Percentiles rank a stretch among this genome's conserved stretches.
phyloP scores from a whole-genome alignment of 768 basidiomycete genomes.

The Tulasnella sp. region DNA sequence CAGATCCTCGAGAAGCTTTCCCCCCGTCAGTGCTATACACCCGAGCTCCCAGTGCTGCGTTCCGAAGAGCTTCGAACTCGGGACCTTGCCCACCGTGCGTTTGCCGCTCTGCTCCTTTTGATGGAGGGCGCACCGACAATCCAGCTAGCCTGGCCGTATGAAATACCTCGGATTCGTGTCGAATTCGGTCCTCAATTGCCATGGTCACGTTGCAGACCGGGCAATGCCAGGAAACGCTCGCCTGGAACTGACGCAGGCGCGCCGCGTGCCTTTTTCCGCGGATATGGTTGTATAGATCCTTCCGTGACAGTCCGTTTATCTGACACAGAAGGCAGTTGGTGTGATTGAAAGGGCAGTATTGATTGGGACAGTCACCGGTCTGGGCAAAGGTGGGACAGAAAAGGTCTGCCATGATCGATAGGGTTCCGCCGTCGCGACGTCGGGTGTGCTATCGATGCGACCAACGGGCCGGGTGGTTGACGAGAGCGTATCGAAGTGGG shows the following conservation, averaged over 20 bases:
- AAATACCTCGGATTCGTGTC: neutral
- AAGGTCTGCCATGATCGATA: neutral
- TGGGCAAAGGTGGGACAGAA: neutral
- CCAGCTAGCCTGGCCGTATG: neutral
- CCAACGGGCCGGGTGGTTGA: neutral
- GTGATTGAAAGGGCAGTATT: conserved; percentile 1
- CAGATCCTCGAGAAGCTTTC: neutral
- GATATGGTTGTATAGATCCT: neutral
- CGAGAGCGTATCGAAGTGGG: too few species aligned
- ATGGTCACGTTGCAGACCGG: neutral
- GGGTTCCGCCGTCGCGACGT: neutral
- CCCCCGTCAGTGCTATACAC: neutral
- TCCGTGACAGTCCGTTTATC: neutral
- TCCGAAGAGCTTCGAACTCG: neutral
- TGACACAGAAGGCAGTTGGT: neutral
- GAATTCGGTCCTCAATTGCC: neutral
- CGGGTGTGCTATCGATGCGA: neutral
- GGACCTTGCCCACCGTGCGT: neutral
- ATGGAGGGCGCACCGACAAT: neutral
- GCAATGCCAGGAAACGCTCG: neutral
- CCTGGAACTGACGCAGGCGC: neutral
- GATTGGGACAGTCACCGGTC: neutral
- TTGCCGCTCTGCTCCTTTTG: neutral
- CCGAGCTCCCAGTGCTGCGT: neutral
- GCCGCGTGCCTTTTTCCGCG: neutral